Evolutionary conservation across 1,139 yeast genomes (phyloP).

Genomic region (Debaryomycetaceae sp.): DNA sequence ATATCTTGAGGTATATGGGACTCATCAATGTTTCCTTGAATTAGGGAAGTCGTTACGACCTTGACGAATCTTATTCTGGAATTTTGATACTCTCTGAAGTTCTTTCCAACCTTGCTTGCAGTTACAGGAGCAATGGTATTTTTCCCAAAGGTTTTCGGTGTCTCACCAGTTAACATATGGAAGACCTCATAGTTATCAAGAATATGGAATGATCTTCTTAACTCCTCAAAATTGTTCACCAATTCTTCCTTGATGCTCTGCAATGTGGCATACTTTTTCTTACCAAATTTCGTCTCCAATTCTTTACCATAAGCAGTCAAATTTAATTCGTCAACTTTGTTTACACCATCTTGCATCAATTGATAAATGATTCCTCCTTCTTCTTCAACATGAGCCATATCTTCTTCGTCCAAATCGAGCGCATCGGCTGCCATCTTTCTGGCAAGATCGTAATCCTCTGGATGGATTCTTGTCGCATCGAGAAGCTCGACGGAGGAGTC

Average conservation of each 20-base stretch:
- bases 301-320: constrained; percentile 94
- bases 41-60: constrained; percentile 71
- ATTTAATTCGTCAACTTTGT: constrained; percentile 80
- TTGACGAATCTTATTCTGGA: constrained; percentile 42
- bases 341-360: constrained; percentile 78
- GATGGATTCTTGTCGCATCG: constrained; percentile 95
- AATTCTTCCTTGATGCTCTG: constrained; percentile 88
- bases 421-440: constrained; percentile 98
- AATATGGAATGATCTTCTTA: constrained; percentile 68
- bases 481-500: constrained; percentile 71
- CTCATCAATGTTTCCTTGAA: constrained; percentile 71
- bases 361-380: constrained; percentile 83
- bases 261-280: constrained; percentile 75
- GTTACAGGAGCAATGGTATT: constrained; percentile 81
- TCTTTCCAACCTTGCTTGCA: constrained; percentile 52
- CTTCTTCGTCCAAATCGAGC: constrained; percentile 92
- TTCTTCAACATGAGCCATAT: constrained; percentile 71
- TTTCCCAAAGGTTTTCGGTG: constrained; percentile 59
- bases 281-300: constrained; percentile 70
- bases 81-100: constrained; percentile 31
- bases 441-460: constrained; percentile 94
- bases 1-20: constrained; percentile 57
- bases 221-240: constrained; percentile 81
- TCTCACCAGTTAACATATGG: constrained; percentile 87
- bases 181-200: constrained; percentile 72